Evolutionary conservation across 345 rosid species (phyloP).

Genomic region (Cochlearia excelsa): DNA sequence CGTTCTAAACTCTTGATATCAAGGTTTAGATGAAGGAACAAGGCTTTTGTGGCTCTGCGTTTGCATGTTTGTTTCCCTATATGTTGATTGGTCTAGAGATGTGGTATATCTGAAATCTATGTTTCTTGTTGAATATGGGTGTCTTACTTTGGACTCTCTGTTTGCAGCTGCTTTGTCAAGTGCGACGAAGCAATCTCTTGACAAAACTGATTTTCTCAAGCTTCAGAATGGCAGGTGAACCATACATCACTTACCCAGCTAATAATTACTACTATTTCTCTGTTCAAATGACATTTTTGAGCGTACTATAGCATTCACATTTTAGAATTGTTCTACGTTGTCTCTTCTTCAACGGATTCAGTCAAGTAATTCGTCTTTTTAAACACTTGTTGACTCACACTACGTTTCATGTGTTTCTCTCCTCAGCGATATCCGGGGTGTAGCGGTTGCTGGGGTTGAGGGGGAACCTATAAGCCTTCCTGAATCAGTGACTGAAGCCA

Average conservation of each 20-base stretch:
- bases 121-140: constrained; percentile 1
- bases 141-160: constrained; percentile 22
- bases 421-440: constrained; percentile 88
- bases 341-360: constrained; percentile 1
- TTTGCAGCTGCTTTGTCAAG: constrained; percentile 64
- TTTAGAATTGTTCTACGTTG: constrained; percentile 9
- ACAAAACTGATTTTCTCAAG: constrained; percentile 66
- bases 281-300: background rate
- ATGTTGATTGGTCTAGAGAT: constrained; percentile 18
- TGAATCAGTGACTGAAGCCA: constrained; percentile 83
- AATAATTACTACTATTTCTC: background rate
- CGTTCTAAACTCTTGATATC: constrained; percentile 68
- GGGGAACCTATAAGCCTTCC: constrained; percentile 86
- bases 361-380: background rate
- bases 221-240: constrained; percentile 96
- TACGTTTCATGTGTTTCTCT: background rate
- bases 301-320: background rate
- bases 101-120: background rate
- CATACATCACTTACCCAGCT: constrained; percentile 13
- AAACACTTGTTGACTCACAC: constrained; percentile 7
- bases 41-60: constrained; percentile 8
- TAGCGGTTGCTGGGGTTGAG: constrained; percentile 87
- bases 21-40: constrained; percentile 44
- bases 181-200: constrained; percentile 54
- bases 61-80: constrained; percentile 1